A percentile compares a stretch with the other conserved stretches of the same genome.
Evolutionary conservation across 108 stramenopile genomes (phyloP).

Genomic region (Pelagomonas calceolata): DNA sequence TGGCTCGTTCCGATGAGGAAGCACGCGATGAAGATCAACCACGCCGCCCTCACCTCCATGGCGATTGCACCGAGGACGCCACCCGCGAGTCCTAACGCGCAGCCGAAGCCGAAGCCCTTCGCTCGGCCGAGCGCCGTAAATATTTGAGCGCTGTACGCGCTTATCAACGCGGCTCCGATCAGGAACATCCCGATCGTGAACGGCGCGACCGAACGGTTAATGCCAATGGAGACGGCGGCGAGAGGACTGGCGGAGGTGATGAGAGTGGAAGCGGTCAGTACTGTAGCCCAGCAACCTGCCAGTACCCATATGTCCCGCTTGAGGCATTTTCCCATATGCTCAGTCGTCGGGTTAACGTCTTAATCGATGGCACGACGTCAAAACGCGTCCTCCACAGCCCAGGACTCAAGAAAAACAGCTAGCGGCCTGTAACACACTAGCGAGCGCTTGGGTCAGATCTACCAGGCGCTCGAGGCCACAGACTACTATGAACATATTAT

Average conservation of each 20-base stretch:
- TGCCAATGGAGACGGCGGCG: not conserved
- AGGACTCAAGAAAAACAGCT: no score
- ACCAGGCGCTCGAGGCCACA: no score
- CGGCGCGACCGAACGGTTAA: not conserved
- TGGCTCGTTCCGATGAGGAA: slow-evolving; percentile 9
- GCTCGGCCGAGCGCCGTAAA: slow-evolving; percentile 2
- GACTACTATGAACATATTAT: no score
- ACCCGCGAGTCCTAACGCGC: not conserved
- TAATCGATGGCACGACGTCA: no score
- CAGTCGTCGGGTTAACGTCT: no score
- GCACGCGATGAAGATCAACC: slow-evolving; percentile 2
- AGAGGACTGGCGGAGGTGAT: slow-evolving; percentile 7
- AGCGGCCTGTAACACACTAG: no score
- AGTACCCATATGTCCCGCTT: not conserved
- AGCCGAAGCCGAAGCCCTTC: slow-evolving; percentile 8
- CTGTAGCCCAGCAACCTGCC: not conserved
- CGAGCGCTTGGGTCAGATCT: no score
- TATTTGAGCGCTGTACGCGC: not conserved
- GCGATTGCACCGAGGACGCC: not conserved
- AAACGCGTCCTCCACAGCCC: no score
- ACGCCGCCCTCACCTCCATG: not conserved
- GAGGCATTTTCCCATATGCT: no score
- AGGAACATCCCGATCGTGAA: slow-evolving; percentile 14
- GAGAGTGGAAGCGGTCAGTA: slow-evolving; percentile 12
- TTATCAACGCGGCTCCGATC: slow-evolving; percentile 7